Base-by-base conservation (phyloP, 2,329 filamentous ascomycete species). In the Sclerotinia sclerotiorum region DNA sequence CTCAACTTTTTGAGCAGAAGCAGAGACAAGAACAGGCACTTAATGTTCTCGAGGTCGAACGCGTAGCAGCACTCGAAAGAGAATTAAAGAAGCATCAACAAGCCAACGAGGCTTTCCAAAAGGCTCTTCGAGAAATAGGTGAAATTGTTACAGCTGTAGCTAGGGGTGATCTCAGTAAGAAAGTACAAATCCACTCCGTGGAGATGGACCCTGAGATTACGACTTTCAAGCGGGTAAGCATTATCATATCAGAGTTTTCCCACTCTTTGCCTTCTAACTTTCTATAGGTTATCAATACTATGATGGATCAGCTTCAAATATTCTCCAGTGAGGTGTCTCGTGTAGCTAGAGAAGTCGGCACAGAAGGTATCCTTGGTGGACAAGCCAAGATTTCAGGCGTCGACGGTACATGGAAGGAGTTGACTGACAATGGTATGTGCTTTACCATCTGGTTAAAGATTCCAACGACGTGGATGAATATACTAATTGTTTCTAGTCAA, bases 121-220 rank as follows among this genome's bases (percentile, higher is more conserved):
- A 98, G 80, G 95, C 95, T 15, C 82, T 99, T 46, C 88, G 94
- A 72, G 95, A 99, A 79, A 98, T 99, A 74, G 95, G 95, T 74
- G 95, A 94, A 78, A 98, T 99, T 75, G 92, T 98, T 76, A 97
- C 95, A 29, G 94, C 94, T 71, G 95, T 98, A 73, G 95, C 94
- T 68, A 92, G 93, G 76, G 94, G 94, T 80, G 94, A 98, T 78
- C 84, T 98, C 70, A 97, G 93, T 79, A 97, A 97, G 84, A 97
- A 97, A 81, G 94, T 97, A 72, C 88, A 94, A 76, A 96, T 98
- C 79, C 95, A 97, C 78, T 91, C 92, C 5, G 90, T 96, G 73
- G 94, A 98, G 82, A 95, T 97, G 90, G 94, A 98, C 84, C 93
- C 94, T 39, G 94, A 98, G 84, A 98, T 98, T 77, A 95, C 93